Evolutionary conservation across 768 basidiomycete species (phyloP).

Genomic region (Cyathus striatus): DNA sequence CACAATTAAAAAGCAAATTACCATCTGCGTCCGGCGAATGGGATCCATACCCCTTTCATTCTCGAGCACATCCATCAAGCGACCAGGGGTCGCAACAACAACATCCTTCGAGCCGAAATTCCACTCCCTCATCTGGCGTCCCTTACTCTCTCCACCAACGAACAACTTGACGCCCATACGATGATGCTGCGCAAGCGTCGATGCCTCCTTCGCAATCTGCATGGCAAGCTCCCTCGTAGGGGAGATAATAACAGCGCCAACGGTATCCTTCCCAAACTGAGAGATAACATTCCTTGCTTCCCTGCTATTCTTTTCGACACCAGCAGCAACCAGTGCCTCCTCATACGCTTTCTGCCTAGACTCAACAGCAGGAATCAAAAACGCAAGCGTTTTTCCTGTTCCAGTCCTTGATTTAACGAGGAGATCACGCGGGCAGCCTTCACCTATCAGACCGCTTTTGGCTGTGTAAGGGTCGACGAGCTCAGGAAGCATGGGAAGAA

Average conservation of each 20-base stretch:
- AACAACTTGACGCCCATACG: constrained; percentile 70
- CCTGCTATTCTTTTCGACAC: constrained; percentile 22
- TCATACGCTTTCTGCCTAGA: constrained; percentile 61
- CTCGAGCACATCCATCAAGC: constrained; percentile 69
- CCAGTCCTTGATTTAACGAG: constrained; percentile 87
- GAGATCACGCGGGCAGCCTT: constrained; percentile 55
- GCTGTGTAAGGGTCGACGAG: constrained; percentile 51
- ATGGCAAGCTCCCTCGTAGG: constrained; percentile 89
- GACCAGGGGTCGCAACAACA: constrained; percentile 88
- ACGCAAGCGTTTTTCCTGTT: constrained; percentile 86
- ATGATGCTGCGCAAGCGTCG: constrained; percentile 58
- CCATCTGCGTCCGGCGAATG: constrained; percentile 52
- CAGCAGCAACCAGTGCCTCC: constrained; percentile 36
- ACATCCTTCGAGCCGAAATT: constrained; percentile 63
- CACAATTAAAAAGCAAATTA: constrained; percentile 26
- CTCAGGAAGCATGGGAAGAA: constrained; percentile 70
- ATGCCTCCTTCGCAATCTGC: constrained; percentile 84
- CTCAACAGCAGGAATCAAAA: constrained; percentile 84
- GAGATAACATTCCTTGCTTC: constrained; percentile 24
- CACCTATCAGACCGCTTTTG: constrained; percentile 12
- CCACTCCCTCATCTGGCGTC: constrained; percentile 66
- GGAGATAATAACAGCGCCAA: constrained; percentile 77
- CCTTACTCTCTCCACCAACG: constrained; percentile 70
- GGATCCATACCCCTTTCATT: constrained; percentile 51
- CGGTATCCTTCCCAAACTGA: constrained; percentile 38